phyloP scores from a whole-genome alignment of 176 grass and related monocot genomes.

The Areca catechu region DNA sequence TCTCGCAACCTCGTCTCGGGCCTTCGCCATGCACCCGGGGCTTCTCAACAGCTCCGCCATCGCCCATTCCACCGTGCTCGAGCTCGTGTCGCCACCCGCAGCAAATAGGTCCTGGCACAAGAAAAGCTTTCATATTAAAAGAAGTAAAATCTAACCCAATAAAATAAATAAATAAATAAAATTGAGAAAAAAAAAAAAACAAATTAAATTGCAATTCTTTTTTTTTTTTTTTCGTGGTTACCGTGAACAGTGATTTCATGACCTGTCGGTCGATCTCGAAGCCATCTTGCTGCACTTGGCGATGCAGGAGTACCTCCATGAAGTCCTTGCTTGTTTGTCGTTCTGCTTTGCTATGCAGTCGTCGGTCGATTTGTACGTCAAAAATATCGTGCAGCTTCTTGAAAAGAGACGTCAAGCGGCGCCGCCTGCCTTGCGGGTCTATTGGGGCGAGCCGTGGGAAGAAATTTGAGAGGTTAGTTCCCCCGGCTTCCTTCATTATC shows the following conservation, averaged over 20 bases:
- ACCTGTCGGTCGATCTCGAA: slow-evolving; percentile 3
- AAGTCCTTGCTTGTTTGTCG: slow-evolving; percentile 1
- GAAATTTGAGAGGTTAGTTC: slow-evolving; percentile 8
- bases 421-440: slow-evolving; percentile 6
- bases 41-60: background rate
- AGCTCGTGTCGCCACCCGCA: slow-evolving; percentile 9
- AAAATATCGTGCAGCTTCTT: background rate
- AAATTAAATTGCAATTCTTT: background rate
- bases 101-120: slow-evolving; percentile 8
- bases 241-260: slow-evolving; percentile 10
- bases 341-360: background rate
- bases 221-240: background rate
- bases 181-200: background rate
- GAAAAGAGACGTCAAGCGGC: background rate
- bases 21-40: slow-evolving; percentile 7
- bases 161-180: background rate
- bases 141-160: no score
- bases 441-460: background rate
- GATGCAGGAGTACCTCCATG: slow-evolving; percentile 14
- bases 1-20: slow-evolving; percentile 3
- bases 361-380: slow-evolving; percentile 5
- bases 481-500: background rate
- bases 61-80: slow-evolving; percentile 9
- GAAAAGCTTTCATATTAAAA: background rate
- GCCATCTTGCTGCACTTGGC: background rate